Conservation (phyloP, 1,139 yeast species). For the Suhomyces chickasaworum region DNA sequence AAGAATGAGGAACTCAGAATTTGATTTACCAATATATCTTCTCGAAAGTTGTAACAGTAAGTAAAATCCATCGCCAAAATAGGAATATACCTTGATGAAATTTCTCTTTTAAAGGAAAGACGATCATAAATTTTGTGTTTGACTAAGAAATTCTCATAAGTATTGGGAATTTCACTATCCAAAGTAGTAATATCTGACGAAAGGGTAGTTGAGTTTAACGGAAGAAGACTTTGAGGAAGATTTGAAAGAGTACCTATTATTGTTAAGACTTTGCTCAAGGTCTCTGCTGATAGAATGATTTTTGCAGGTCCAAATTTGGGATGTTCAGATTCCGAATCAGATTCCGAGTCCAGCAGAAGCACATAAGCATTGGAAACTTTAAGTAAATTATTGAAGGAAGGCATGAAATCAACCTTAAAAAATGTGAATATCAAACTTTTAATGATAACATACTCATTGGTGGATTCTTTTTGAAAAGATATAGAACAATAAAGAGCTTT, state of each 20-base stretch:
- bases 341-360: not conserved
- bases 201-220: slow-evolving; percentile 21
- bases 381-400: slow-evolving; percentile 26
- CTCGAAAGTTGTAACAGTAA: slow-evolving; percentile 31
- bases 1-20: slow-evolving; percentile 39
- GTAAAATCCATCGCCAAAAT: slow-evolving; percentile 33
- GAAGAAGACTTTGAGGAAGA: slow-evolving; percentile 25
- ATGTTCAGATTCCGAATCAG: not conserved
- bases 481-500: slow-evolving; percentile 23
- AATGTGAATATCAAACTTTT: slow-evolving; percentile 27
- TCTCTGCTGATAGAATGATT: slow-evolving; percentile 33
- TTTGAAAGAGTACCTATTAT: slow-evolving; percentile 30
- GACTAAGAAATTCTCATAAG: slow-evolving; percentile 22
- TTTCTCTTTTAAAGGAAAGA: slow-evolving; percentile 17
- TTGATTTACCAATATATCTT: slow-evolving; percentile 33
- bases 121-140: slow-evolving; percentile 18
- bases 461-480: slow-evolving; percentile 15
- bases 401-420: slow-evolving; percentile 28
- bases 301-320: slow-evolving; percentile 19
- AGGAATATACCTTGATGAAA: slow-evolving; percentile 28
- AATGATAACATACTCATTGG: slow-evolving; percentile 21
- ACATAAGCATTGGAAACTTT: slow-evolving; percentile 26
- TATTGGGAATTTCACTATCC: slow-evolving; percentile 24
- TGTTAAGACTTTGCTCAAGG: slow-evolving; percentile 28
- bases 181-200: slow-evolving; percentile 34